Base-by-base conservation (phyloP, 805 yeast genomes). In the Ogataea zsoltii region DNA sequence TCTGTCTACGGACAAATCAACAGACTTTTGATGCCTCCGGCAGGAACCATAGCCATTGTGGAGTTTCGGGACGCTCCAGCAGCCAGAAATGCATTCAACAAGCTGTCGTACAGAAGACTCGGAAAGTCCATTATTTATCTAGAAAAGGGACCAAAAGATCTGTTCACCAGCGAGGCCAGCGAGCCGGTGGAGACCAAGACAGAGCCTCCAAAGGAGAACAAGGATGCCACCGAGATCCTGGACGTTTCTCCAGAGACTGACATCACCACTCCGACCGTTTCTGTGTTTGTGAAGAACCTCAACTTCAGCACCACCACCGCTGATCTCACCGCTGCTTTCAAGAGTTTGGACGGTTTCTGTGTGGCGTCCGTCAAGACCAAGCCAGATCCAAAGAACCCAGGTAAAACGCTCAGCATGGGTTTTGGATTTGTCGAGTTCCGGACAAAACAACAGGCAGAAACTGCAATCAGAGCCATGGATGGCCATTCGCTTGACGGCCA, bases 341-440 rank as follows among this genome's bases (percentile, higher is more conserved):
- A 79, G 49, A 69, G 83, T 7, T 70, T 88, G 35, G 79, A 79
- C 16, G 99, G 98, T 0, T 94, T 87, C 63, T 79, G 85, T 12
- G 75, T 84, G 39, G 96, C 96, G 2, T 81, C 83, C 18, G 85
- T 94, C 44, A 88, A 88, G 61, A 85, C 85, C 21, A 92, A 91
- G 63, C 91, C 96, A 1, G 96, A 92, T 68, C 80, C 96, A 30
- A 88, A 82, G 66, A 77, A 80, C 49, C 61, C 77, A 2, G 85
- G 83, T 10, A 77, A 77, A 46, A 68, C 74, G n/a, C 75, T 82
- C 48, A 89, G 97, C 57, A 94, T 94, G 99, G 99, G 99, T 16
- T 94, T 90, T 60, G 99, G 99, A 1, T 94, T 94, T 69, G 97
- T 80, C 12, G 99, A 94, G 67, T 94, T 89, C 67, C 80, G 72